A percentile compares a stretch with the other conserved stretches of the same genome.
phyloP scores from a whole-genome alignment of 176 grass and related monocot species.

The Ampelocalamus luodianensis region DNA sequence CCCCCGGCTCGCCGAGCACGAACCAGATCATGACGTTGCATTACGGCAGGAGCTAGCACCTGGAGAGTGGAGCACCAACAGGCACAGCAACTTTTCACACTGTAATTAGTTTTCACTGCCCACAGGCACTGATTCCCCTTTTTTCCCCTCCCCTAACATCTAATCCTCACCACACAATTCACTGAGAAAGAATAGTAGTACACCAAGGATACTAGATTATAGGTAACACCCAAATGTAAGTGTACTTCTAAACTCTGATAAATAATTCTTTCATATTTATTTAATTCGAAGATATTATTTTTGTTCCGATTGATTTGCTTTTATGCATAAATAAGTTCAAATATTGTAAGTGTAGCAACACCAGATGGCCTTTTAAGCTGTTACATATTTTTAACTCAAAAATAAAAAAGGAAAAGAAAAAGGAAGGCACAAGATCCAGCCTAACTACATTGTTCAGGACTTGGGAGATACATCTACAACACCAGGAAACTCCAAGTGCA shows the following conservation, averaged over 20 bases:
- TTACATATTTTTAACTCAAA: slow-evolving; percentile 1
- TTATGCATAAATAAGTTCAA: not conserved
- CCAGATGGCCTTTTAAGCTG: not conserved
- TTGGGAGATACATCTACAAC: not conserved
- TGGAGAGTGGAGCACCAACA: slow-evolving; percentile 36
- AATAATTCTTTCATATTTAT: slow-evolving; percentile 65
- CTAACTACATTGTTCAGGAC: not conserved
- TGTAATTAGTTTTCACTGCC: slow-evolving; percentile 53
- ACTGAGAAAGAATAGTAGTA: slow-evolving; percentile 53
- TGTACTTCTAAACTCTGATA: slow-evolving; percentile 51
- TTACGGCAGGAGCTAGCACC: slow-evolving; percentile 59
- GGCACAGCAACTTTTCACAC: slow-evolving; percentile 40
- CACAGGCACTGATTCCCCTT: slow-evolving; percentile 46
- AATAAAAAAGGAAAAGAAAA: not conserved
- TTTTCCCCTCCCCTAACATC: slow-evolving; percentile 56
- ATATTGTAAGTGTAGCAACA: not conserved
- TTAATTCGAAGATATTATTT: slow-evolving; percentile 43
- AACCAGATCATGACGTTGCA: slow-evolving; percentile 59
- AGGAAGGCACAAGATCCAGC: slow-evolving; percentile 15
- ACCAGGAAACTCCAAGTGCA: slow-evolving; percentile 19
- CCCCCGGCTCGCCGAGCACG: slow-evolving; percentile 46
- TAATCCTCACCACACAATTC: slow-evolving; percentile 55
- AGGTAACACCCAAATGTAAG: slow-evolving; percentile 63
- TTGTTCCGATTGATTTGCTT: slow-evolving; percentile 4
- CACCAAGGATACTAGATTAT: slow-evolving; percentile 49